These are phyloP conservation scores for Microstegium vimineum DNA, from an alignment of 176 grass and related monocot species.

Conservation along the genomic window DNA sequence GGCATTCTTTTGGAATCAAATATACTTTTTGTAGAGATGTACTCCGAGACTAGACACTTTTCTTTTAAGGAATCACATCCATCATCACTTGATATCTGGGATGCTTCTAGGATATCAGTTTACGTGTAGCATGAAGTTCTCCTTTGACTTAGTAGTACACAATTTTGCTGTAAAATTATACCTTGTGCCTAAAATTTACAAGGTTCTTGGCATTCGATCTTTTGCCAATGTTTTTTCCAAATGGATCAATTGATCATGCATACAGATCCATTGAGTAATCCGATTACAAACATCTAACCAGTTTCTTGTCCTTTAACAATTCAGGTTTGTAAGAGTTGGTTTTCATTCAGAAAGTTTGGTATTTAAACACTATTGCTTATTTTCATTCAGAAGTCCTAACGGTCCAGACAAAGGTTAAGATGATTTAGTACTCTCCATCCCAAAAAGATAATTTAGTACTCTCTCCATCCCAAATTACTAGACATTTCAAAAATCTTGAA, in stretches of 20 bases:
- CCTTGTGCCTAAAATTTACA: slow-evolving; percentile 1
- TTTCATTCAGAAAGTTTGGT: not conserved
- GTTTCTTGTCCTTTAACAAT: not conserved
- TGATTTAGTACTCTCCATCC: too few relatives aligned
- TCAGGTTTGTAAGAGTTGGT: not conserved
- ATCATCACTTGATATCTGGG: not conserved
- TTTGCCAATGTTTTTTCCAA: slow-evolving; percentile 1
- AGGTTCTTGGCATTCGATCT: not conserved
- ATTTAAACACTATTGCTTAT: not conserved
- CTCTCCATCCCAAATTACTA: too few relatives aligned
- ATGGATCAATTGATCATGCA: slow-evolving; percentile 21
- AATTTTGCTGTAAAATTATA: slow-evolving; percentile 30
- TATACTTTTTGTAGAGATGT: slow-evolving; percentile 15
- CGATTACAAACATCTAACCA: not conserved
- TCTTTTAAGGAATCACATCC: not conserved
- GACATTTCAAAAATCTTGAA: too few relatives aligned
- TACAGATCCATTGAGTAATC: not conserved
- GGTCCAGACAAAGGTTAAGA: too few relatives aligned
- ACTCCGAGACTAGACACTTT: slow-evolving; percentile 16
- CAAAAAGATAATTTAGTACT: too few relatives aligned
- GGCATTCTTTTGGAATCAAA: slow-evolving; percentile 31
- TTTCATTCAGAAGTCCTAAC: not conserved
- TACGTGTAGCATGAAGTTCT: slow-evolving; percentile 14
- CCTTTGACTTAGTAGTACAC: slow-evolving; percentile 6
- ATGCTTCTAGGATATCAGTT: slow-evolving; percentile 29